Base-by-base conservation (phyloP, 2,329 filamentous ascomycete genomes). In the Spiromastix sp. region DNA sequence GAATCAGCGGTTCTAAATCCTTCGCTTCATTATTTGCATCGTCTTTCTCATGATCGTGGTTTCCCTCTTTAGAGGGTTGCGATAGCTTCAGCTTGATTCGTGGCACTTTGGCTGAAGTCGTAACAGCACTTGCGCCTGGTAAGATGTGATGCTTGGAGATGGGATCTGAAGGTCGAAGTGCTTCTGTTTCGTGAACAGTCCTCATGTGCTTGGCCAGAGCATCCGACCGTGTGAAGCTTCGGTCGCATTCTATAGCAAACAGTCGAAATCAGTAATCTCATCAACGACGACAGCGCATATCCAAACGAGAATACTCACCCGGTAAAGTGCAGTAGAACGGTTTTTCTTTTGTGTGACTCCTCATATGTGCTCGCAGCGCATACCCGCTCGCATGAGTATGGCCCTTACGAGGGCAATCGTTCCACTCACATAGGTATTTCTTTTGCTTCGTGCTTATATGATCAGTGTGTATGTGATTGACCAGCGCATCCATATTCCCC, bases 371-470 rank as follows among this genome's bases (percentile, higher is more conserved):
- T 57, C 93, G 87, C 44, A 98, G 66, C 4, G 91, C 91, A 63
- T 98, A 98, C 2, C 85, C 91, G 51, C 86, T 94, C 1, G 89
- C 89, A 61, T 98, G 91, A 12, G 85, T 79, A 60, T 91, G 77
- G 40, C 86, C 85, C 64, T 94, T 96, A 42, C 87, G 68, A 35
- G 71, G 72, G 57, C 91, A 98, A 46, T 89, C 89, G 40, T 74
- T 77, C 91, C 91, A 98, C 62, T 96, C 89, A 62, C 91, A 98
- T n/a, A 85, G 86, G 57, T 96, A 96, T 59, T 91, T 94, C 64
- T 93, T 94, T 64, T 91, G 84, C 36, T 87, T 77, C 42, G 79
- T 85, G 54, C 91, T 85, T 51, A 96, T 94, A 60, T 98, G 91
- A 39, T 89, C 85, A 52, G 86, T 81, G 61, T 96, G 89, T 40